Evolutionary conservation across 805 yeast species (phyloP), one percentile per base, ranked within the genome.

Genomic region (Dipodascopsis tothii): DNA sequence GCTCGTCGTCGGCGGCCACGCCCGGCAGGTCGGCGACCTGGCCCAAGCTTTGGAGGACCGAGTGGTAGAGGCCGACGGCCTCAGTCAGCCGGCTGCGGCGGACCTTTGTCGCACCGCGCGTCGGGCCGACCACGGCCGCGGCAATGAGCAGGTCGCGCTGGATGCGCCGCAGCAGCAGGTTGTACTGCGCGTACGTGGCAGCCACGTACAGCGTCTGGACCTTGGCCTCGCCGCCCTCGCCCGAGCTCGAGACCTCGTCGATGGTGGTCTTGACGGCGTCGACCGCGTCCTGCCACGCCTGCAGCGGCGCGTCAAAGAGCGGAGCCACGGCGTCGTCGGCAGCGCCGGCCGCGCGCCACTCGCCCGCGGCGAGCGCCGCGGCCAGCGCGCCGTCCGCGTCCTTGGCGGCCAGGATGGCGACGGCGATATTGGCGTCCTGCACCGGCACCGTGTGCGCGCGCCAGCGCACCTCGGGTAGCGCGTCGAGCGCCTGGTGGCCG

Each of bases 11-110:
- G 41, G 84, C 84, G 58, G 82, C 78, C 17, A 90, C 95, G 70
- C 97, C 97, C 0, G 96, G 96, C 40, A 92, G 71, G 48, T 86
- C 95, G 57, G 74, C 69, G 37, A 86, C 64, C 52, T 80, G 81
- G 2, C 63, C 64, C 28, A 81, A 60, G 16, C 82, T 77, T 37
- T 70, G 65, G 9, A 71, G 60, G 32, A 84, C 70, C 5, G 71
- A 66, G 19, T 72, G 75, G 46, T 69, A 71, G 20, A 81, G 60
- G 45, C 80, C 70, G 33, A 71, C 57, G 4, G 66, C 59, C 50
- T 78, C 46, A 3, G 47, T 32, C 16, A 52, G 34, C 9, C 42
- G 9, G 52, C 25, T 20, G 43, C 44, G 17, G 39, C 42, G 7
- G 37, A 40, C 36, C 39, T 38, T 27, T 41, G 42, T 32, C 38